phyloP scores from a whole-genome alignment of 306 rosid genomes.

The Mimosa bimucronata region DNA sequence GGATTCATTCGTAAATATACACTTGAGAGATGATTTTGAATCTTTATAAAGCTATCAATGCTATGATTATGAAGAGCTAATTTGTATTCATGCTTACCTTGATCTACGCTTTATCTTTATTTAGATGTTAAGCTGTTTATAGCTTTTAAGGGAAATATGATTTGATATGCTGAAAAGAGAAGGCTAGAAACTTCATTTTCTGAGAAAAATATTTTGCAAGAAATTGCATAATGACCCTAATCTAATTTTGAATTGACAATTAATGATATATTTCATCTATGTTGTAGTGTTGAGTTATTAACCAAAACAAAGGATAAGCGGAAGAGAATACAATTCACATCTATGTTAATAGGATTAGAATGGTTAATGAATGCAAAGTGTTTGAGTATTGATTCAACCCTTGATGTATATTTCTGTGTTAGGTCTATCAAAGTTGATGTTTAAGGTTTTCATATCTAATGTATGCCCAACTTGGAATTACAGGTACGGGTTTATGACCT shows the following conservation, averaged over 20 bases:
- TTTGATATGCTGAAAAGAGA: background rate
- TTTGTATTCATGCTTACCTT: background rate
- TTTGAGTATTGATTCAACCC: slow-evolving; percentile 36
- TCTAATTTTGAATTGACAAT: background rate
- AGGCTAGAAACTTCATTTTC: background rate
- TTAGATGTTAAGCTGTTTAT: slow-evolving; percentile 7
- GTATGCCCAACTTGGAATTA: slow-evolving; percentile 45
- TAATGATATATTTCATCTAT: background rate
- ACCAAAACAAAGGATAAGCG: background rate
- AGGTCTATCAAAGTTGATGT: slow-evolving; percentile 16
- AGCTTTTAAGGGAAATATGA: slow-evolving; percentile 8
- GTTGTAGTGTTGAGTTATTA: background rate
- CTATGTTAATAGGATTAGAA: background rate
- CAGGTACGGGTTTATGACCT: slow-evolving; percentile 93
- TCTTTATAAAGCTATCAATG: slow-evolving; percentile 19
- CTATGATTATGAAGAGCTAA: slow-evolving; percentile 10
- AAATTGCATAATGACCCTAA: background rate
- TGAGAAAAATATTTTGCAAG: slow-evolving; percentile 18
- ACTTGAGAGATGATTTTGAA: background rate
- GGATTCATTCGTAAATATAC: background rate
- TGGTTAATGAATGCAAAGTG: slow-evolving; percentile 21
- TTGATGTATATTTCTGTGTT: slow-evolving; percentile 20
- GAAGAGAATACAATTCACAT: background rate
- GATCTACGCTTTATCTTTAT: background rate
- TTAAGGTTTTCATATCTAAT: slow-evolving; percentile 29